Evolutionary conservation across 257 asterid genomes (phyloP).

Genomic region (Cynanchum wilfordii): DNA sequence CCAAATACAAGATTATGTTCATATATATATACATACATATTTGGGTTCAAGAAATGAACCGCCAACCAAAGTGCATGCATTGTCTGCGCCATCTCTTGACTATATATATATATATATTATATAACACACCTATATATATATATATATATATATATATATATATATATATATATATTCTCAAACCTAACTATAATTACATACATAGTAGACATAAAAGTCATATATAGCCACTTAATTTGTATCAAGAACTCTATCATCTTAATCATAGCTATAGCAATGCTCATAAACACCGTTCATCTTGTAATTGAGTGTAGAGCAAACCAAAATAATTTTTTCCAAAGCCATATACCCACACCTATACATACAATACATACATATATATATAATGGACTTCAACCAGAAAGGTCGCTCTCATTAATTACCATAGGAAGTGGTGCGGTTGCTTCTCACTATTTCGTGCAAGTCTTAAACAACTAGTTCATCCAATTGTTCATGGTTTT

Average conservation of each 20-base stretch:
- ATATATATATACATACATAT: too few species aligned
- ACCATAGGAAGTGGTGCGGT: neutral
- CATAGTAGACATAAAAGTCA: neutral
- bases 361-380: too few species aligned
- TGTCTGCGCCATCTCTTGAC: neutral
- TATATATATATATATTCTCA: neutral
- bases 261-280: too few species aligned
- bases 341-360: too few species aligned
- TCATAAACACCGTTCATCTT: too few species aligned
- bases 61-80: neutral
- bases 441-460: neutral
- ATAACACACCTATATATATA: neutral
- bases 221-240: neutral
- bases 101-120: too few species aligned
- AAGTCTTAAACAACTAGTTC: neutral
- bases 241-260: too few species aligned
- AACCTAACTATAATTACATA: neutral
- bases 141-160: neutral
- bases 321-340: neutral
- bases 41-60: too few species aligned
- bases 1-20: too few species aligned
- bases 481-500: too few species aligned
- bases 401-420: neutral
- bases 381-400: neutral
- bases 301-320: neutral